Evolutionary conservation across 345 rosid genomes (phyloP).

Genomic region (Gossypium thurberi): DNA sequence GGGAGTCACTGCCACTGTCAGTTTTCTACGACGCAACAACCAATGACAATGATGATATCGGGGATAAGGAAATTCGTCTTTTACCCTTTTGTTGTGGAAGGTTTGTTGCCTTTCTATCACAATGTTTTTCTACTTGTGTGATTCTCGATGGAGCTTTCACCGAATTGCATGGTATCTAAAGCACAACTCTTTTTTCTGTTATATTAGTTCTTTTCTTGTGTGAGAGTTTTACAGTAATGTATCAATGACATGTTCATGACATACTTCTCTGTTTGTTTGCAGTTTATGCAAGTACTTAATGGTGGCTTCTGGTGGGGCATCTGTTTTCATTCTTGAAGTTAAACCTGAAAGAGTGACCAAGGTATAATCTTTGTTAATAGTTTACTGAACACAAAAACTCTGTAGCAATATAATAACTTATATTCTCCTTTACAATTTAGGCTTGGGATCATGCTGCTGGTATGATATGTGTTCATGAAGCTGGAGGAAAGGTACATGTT

Average conservation of each 20-base stretch:
- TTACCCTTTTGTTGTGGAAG: slow-evolving; percentile 71
- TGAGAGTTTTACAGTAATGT: not conserved
- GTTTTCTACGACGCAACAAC: slow-evolving; percentile 33
- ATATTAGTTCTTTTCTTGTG: not conserved
- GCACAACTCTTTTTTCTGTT: not conserved
- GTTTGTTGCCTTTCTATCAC: slow-evolving; percentile 27
- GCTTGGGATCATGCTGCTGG: slow-evolving; percentile 99
- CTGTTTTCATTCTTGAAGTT: slow-evolving; percentile 35
- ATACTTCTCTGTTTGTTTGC: slow-evolving; percentile 10
- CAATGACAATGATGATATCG: slow-evolving; percentile 27
- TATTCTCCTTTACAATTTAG: slow-evolving; percentile 28
- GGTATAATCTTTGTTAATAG: slow-evolving; percentile 23
- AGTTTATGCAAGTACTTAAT: slow-evolving; percentile 61
- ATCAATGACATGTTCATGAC: slow-evolving; percentile 5
- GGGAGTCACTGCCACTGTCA: slow-evolving; percentile 72
- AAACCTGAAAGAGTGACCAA: slow-evolving; percentile 27
- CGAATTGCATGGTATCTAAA: not conserved
- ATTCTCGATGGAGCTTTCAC: not conserved
- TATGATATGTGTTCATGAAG: slow-evolving; percentile 74
- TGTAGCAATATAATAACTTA: slow-evolving; percentile 6
- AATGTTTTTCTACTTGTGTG: slow-evolving; percentile 4
- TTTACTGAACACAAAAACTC: not conserved
- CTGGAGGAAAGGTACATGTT: slow-evolving; percentile 68
- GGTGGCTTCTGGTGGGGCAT: slow-evolving; percentile 58
- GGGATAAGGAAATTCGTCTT: slow-evolving; percentile 47